Percentiles rank a stretch among this genome's conserved stretches.
Conservation (phyloP, 1,284 basidiomycete genomes). For the Cryptococcus sp. region DNA sequence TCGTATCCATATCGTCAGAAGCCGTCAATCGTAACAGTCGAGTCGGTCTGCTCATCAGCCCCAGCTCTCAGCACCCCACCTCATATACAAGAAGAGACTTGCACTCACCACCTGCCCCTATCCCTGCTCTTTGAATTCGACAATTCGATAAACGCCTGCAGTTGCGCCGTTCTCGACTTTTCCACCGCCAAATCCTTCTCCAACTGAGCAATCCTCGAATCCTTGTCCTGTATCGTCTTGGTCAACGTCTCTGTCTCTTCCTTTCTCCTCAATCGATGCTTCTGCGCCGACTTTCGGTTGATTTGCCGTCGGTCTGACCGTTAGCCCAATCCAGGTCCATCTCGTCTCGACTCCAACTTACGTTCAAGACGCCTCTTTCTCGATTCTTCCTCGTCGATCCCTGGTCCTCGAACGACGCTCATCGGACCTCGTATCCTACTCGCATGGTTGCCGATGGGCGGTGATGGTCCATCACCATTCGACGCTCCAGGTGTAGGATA, state of each 20-base stretch:
- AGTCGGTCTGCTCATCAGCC: no score
- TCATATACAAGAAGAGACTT: no score
- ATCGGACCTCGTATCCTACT: neutral
- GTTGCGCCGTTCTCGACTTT: constrained; percentile 15
- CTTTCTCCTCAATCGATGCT: constrained; percentile 25
- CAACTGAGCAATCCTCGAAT: constrained; percentile 16
- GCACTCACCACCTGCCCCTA: no score
- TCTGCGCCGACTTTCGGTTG: constrained; percentile 34
- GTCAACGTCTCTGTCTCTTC: constrained; percentile 22
- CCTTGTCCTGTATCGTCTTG: constrained; percentile 11
- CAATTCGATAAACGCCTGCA: constrained; percentile 13
- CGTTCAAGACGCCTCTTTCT: constrained; percentile 5
- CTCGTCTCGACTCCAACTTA: constrained; percentile 9
- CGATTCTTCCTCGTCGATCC: neutral
- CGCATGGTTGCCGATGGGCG: neutral
- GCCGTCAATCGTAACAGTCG: no score
- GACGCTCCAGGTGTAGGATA: constrained; percentile 1
- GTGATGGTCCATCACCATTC: neutral
- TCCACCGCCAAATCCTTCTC: constrained; percentile 30
- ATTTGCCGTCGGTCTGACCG: constrained; percentile 25
- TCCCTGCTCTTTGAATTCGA: no score
- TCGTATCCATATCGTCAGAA: no score
- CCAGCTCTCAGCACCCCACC: no score
- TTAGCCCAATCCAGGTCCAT: neutral
- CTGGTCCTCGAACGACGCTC: neutral